Evolutionary conservation across 495 filamentous ascomycete genomes (phyloP).

Genomic region (Penicillium taxi): DNA sequence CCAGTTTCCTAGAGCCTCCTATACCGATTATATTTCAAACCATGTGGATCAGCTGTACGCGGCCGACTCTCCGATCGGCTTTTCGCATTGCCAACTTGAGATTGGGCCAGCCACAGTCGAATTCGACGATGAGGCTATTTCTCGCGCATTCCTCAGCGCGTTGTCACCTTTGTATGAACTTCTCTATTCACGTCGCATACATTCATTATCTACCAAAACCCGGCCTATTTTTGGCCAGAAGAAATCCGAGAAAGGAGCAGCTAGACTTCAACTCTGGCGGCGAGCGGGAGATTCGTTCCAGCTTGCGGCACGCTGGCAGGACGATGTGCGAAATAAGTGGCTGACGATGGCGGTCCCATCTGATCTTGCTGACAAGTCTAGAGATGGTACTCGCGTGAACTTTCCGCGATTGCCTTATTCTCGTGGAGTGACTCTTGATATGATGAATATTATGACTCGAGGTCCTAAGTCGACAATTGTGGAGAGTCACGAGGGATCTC

Average conservation of each 20-base stretch:
- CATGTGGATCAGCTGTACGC: constrained; percentile 31
- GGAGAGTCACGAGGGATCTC: constrained; percentile 17
- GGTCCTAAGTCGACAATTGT: constrained; percentile 17
- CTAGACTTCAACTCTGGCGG: constrained; percentile 32
- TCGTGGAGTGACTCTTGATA: constrained; percentile 27
- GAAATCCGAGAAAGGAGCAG: constrained; percentile 25
- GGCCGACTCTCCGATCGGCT: constrained; percentile 19
- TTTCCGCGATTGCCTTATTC: constrained; percentile 18
- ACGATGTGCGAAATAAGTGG: constrained; percentile 29
- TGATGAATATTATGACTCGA: constrained; percentile 26
- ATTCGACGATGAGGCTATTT: constrained; percentile 19
- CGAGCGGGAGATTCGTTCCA: constrained; percentile 16
- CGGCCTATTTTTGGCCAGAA: constrained; percentile 17
- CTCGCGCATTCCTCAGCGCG: constrained; percentile 25
- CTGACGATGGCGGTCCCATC: constrained; percentile 20
- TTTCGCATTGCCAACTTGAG: constrained; percentile 33
- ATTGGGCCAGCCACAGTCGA: constrained; percentile 13
- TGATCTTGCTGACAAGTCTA: constrained; percentile 7
- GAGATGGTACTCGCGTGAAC: constrained; percentile 20
- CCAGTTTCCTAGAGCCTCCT: constrained; percentile 23
- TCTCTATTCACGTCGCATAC: constrained; percentile 25
- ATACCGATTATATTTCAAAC: constrained; percentile 33
- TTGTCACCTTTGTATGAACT: constrained; percentile 27
- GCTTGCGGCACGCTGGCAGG: constrained; percentile 28
- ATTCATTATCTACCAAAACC: constrained; percentile 24